Base-by-base conservation (phyloP, 768 basidiomycete species). In the Tylopilus sp. region DNA sequence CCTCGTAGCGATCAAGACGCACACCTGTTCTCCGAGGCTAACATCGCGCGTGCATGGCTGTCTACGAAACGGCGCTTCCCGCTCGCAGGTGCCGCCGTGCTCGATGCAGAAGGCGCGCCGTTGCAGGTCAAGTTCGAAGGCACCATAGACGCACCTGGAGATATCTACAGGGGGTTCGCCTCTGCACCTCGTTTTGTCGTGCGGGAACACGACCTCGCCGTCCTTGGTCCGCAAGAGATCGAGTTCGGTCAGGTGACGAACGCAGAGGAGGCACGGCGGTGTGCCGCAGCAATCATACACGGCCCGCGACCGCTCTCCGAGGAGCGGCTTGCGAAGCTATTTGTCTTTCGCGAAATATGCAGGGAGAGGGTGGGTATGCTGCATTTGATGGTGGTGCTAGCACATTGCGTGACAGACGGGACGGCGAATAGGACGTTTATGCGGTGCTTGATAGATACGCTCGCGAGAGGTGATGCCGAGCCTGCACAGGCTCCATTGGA, bases 351-450 rank as follows among this genome's bases (percentile, higher is more conserved):
- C 42, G 74, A 74, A 50, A 64, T 62, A 6, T 31, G 36, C 40
- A 6, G 47, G 8, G 76, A 78, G 59, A 53, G 61, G 13, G 47
- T 66, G 3, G 65, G 69, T n/a, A 62, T 54, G 7, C 67, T 75
- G 43, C 78, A 83, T 54, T 33, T 82, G 42, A 47, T 81, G n/a
- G 60, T 79, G 24, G 62, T 74, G 31, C 65, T 73, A 11, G 73
- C 81, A 0, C 83, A 85, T 58, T 66, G 68, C 48, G 75, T 84
- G 31, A 73, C 77, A 0, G 83, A 84, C 61, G 79, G 76, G n/a
- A 73, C 72, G 38, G 70, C 75, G 17, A 77, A 73, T 49, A 53
- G 58, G 9, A 74, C 73, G 1, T 55, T 83, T 12, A 42, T 75
- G 48, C 76, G 75, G 48, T 71, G 71, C n/a, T 76, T 84, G 50